Evolutionary conservation across 305 asterid genomes (phyloP), one percentile per base, ranked within the genome.

Genomic region (Fraxinus baroniana): DNA sequence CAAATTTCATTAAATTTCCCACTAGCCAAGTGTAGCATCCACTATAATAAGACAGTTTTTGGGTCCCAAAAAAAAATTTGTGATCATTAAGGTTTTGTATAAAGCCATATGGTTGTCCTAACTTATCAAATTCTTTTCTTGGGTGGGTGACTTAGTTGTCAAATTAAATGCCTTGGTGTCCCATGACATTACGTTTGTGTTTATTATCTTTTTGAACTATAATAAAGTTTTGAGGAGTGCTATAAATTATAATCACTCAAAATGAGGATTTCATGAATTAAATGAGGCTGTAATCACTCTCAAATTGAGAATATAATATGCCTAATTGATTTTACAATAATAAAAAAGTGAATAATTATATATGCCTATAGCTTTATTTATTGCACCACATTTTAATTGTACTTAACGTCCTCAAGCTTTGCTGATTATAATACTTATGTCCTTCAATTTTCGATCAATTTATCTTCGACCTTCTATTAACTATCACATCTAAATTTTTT

Each of bases 11-110:
- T 64, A 76, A 81, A 66, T 83, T 24, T 72, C 71, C 87, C 88
- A 87, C 84, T 74, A 79, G 76, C 80, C 87, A 86, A 84, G 90
- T 87, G 90, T 82, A 81, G 85, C 86, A 74, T 86, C 92, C 93
- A 89, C 93, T 87, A 88, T 24, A 76, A 44, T 86, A 76, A 79
- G 81, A 33, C 77, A 46, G 39, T 73, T 32, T 86, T 85, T 83
- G 86, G 95, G 84, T 84, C 90, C 90, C 79, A 83, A n/a, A 32
- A 32, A 32, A 82, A 78, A 36, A 77, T 73, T 81, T 82, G 89
- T 87, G 88, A 91, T 91, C 82, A 92, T 91, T 93, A 83, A 82
- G 88, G 86, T 74, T 81, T 88, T 82, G 89, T 83, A 88, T 88
- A 89, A 92, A 86, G 90, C 81, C 86, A 81, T 85, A 77, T 83